Evolutionary conservation across 1,284 basidiomycete species (phyloP).

Genomic region (Rhodofomes roseus): DNA sequence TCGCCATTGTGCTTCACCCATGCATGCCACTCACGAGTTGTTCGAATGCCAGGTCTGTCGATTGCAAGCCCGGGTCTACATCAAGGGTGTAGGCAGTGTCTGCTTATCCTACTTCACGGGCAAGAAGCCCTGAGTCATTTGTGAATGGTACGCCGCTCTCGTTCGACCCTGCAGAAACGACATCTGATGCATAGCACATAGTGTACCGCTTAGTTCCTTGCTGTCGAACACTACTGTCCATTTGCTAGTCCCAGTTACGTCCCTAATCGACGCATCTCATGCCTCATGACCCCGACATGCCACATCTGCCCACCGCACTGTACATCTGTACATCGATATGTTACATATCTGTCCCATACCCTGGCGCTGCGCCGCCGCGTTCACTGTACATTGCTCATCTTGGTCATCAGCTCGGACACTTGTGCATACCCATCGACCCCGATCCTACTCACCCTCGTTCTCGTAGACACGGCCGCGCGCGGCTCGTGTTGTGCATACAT

Average conservation of each 20-base stretch:
- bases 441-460: background rate
- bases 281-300: background rate
- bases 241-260: background rate
- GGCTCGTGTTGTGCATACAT: conserved; percentile 2
- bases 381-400: conserved; percentile 1
- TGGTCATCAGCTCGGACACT: conserved; percentile 1
- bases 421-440: conserved; percentile 1
- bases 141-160: conserved; percentile 6
- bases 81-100: conserved; percentile 71
- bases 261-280: background rate
- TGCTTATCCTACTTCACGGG: conserved; percentile 70
- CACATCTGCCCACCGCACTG: background rate
- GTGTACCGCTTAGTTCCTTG: background rate
- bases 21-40: background rate
- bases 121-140: conserved; percentile 45
- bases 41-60: conserved; percentile 57
- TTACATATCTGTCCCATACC: background rate
- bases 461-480: background rate
- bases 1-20: conserved; percentile 1
- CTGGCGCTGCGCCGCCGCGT: background rate
- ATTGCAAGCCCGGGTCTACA: conserved; percentile 66
- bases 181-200: background rate
- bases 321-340: conserved; percentile 1
- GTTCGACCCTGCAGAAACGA: background rate
- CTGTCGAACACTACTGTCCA: background rate